Evolutionary conservation across 495 filamentous ascomycete species (phyloP).

Genomic region (Durotheca rogersii): DNA sequence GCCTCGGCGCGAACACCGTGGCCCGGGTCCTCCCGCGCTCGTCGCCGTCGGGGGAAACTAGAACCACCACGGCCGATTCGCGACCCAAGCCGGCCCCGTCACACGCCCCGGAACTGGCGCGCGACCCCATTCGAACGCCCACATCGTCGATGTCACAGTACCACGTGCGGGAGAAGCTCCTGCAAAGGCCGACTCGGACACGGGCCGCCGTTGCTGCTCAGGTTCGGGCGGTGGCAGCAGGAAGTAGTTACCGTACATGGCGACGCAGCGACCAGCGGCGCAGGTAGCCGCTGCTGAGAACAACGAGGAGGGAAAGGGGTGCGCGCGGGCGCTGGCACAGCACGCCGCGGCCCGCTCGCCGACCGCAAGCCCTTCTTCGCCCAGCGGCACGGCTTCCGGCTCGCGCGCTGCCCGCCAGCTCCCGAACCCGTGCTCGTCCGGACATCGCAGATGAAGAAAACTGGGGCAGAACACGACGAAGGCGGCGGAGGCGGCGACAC

Average conservation of each 20-base stretch:
- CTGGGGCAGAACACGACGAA: no score
- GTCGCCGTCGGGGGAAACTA: not conserved
- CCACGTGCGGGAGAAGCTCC: slow-evolving; percentile 38
- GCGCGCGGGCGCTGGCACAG: slow-evolving; percentile 49
- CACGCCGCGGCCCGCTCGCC: slow-evolving; percentile 58
- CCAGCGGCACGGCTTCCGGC: slow-evolving; percentile 64
- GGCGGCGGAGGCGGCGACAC: no score
- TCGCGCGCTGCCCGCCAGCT: no score
- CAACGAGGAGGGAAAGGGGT: slow-evolving; percentile 60
- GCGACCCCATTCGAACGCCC: slow-evolving; percentile 43
- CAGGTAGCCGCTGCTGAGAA: slow-evolving; percentile 66
- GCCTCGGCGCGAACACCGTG: no score
- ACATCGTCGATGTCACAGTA: slow-evolving; percentile 43
- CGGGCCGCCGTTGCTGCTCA: slow-evolving; percentile 57
- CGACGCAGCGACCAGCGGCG: slow-evolving; percentile 60
- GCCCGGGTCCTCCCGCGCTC: no score
- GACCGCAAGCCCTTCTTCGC: slow-evolving; percentile 60
- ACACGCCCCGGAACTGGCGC: slow-evolving; percentile 38
- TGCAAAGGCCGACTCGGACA: slow-evolving; percentile 38
- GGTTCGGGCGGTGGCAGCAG: slow-evolving; percentile 63
- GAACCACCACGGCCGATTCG: slow-evolving; percentile 10
- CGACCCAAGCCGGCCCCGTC: slow-evolving; percentile 40
- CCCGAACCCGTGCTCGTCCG: no score
- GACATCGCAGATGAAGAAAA: no score
- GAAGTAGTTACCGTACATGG: slow-evolving; percentile 59